A percentile compares a stretch with the other conserved stretches of the same genome.
phyloP scores from a whole-genome alignment of 2,329 filamentous ascomycete genomes.

The Penicillium fuscoglaucum region DNA sequence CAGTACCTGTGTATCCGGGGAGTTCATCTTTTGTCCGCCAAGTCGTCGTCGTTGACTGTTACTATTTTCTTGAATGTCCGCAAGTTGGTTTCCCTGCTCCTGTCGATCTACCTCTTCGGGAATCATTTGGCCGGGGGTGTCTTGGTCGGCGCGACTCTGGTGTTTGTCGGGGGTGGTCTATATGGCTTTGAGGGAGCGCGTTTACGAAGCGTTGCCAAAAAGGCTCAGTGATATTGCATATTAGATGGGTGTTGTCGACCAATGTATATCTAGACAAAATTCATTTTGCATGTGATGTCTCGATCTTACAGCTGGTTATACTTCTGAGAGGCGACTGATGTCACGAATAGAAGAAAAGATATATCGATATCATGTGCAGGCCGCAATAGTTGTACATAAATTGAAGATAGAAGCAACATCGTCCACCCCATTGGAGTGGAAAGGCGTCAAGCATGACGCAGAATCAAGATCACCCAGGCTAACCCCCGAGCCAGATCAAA shows the following conservation, averaged over 20 bases:
- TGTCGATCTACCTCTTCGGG: conserved; percentile 94
- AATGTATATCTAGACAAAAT: neutral
- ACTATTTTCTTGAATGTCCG: conserved; percentile 95
- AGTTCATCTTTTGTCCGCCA: conserved; percentile 88
- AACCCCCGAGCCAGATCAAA: conserved; percentile 1
- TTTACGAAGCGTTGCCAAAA: conserved; percentile 30
- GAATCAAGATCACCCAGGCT: conserved; percentile 2
- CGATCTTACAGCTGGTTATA: neutral
- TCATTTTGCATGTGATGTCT: neutral
- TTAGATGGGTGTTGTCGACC: neutral
- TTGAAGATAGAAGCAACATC: conserved; percentile 15
- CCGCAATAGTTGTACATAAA: conserved; percentile 27
- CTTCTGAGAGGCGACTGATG: neutral
- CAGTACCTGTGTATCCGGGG: conserved; percentile 95
- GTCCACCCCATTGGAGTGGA: conserved; percentile 10
- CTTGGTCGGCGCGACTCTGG: conserved; percentile 74
- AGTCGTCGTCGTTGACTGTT: conserved; percentile 87
- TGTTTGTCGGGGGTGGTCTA: conserved; percentile 86
- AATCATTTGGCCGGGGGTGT: conserved; percentile 77
- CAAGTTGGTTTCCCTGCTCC: conserved; percentile 84
- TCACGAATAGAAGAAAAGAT: conserved; percentile 2
- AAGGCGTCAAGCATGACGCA: conserved; percentile 5
- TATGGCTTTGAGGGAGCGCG: conserved; percentile 72
- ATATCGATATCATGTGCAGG: conserved; percentile 21
- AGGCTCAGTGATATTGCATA: conserved; percentile 15